phyloP scores from a whole-genome alignment of 2,329 filamentous ascomycete species.

The Incumbomyces lentus region DNA sequence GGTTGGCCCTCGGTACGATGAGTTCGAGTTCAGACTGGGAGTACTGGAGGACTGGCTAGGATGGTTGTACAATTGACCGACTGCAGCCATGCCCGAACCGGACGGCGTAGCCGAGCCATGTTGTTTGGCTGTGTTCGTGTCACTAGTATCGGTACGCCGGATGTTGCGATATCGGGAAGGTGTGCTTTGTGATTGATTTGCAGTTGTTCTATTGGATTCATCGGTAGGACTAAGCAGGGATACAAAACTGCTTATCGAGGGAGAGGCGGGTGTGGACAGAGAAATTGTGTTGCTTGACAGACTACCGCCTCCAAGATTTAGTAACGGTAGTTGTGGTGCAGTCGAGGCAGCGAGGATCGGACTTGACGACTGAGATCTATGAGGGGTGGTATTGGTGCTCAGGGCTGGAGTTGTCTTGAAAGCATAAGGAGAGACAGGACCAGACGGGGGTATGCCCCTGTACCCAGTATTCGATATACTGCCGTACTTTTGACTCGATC shows the following conservation, averaged over 20 bases:
- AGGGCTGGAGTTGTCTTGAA: slow-evolving; percentile 62
- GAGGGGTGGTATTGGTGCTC: slow-evolving; percentile 32
- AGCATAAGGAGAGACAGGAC: slow-evolving; percentile 65
- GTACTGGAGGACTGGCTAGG: slow-evolving; percentile 29
- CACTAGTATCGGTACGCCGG: slow-evolving; percentile 43
- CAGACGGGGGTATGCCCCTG: slow-evolving; percentile 47
- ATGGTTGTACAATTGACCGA: slow-evolving; percentile 46
- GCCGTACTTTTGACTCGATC: slow-evolving; percentile 30
- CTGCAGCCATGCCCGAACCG: slow-evolving; percentile 44
- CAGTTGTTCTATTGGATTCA: not conserved
- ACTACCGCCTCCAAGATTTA: slow-evolving; percentile 2
- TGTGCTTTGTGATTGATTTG: slow-evolving; percentile 32
- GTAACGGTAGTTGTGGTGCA: slow-evolving; percentile 3
- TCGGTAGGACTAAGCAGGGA: not conserved
- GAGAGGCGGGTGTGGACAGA: not conserved
- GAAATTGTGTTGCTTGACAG: slow-evolving; percentile 1
- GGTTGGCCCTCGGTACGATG: slow-evolving; percentile 24
- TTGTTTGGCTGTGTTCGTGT: slow-evolving; percentile 7
- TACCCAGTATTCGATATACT: slow-evolving; percentile 33
- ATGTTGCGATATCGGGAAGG: slow-evolving; percentile 71
- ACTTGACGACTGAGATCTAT: slow-evolving; percentile 34
- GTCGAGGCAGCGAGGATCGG: slow-evolving; percentile 1
- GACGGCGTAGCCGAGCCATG: slow-evolving; percentile 37
- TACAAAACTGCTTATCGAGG: not conserved
- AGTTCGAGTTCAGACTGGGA: slow-evolving; percentile 23